Percentiles rank a stretch among this genome's conserved stretches.
Conservation (phyloP, 805 yeast genomes). For the Lachancea dasiensis region DNA sequence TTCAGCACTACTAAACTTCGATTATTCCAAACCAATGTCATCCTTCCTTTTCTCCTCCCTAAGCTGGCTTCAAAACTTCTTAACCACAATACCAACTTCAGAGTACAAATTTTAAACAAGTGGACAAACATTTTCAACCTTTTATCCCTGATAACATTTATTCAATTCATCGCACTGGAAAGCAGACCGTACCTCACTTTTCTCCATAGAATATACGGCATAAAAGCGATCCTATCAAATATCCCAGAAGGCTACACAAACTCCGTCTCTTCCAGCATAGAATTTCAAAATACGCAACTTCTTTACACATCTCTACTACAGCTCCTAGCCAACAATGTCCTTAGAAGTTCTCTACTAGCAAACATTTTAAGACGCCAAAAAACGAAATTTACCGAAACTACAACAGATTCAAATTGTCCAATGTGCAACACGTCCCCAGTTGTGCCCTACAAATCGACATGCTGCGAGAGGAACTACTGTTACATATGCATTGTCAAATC, state of each 20-base stretch:
- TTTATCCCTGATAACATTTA: conserved; percentile 4
- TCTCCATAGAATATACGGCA: conserved; percentile 17
- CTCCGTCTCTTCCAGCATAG: conserved; percentile 19
- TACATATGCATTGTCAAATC: conserved; percentile 19
- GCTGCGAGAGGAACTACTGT: conserved; percentile 19
- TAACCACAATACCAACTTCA: neutral
- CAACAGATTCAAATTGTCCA: conserved; percentile 11
- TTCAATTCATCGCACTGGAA: conserved; percentile 7
- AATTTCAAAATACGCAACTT: conserved; percentile 27
- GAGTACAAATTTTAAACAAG: neutral
- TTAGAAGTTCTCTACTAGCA: neutral
- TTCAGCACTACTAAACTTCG: conserved; percentile 14
- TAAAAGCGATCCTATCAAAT: neutral
- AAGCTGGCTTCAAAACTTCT: conserved; percentile 4
- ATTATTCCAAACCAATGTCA: conserved; percentile 15
- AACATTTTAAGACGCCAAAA: neutral
- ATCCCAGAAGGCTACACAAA: conserved; percentile 14
- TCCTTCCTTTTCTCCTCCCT: conserved; percentile 14
- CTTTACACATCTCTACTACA: conserved; percentile 29
- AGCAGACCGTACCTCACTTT: conserved; percentile 15
- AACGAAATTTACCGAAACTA: neutral
- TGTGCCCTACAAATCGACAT: conserved; percentile 18
- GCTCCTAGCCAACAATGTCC: conserved; percentile 15
- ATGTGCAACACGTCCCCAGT: conserved; percentile 18
- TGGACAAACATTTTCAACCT: neutral